phyloP scores from a whole-genome alignment of 2,329 filamentous ascomycete genomes.

The Trichoderma brevicompactum region DNA sequence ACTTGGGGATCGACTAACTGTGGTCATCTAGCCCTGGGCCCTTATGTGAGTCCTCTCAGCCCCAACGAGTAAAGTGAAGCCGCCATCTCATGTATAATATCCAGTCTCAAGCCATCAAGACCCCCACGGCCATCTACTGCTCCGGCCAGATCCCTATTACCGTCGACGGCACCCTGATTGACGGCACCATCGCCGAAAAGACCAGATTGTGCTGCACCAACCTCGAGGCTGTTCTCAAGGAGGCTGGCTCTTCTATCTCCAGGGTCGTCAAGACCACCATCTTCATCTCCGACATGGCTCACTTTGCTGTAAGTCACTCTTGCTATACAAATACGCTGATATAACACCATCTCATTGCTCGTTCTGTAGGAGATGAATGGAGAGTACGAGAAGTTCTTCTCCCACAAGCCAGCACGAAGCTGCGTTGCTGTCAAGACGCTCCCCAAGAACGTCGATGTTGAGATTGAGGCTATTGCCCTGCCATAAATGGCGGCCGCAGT shows the following conservation, averaged over 20 bases:
- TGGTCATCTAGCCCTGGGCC: constrained; percentile 57
- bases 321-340: background rate
- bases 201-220: constrained; percentile 71
- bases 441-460: constrained; percentile 82
- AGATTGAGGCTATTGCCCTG: constrained; percentile 87
- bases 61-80: background rate
- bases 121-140: constrained; percentile 67
- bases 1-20: constrained; percentile 8
- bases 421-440: constrained; percentile 90
- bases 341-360: background rate
- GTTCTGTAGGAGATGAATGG: constrained; percentile 71
- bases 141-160: constrained; percentile 74
- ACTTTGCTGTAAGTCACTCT: constrained; percentile 66
- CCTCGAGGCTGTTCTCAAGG: constrained; percentile 80
- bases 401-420: constrained; percentile 82
- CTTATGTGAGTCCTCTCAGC: constrained; percentile 57
- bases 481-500: constrained; percentile 47
- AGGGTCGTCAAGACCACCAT: constrained; percentile 91
- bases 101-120: constrained; percentile 70
- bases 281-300: constrained; percentile 88
- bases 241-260: constrained; percentile 75
- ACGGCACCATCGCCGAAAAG: constrained; percentile 66
- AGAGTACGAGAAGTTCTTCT: constrained; percentile 82
- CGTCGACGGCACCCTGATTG: constrained; percentile 58
- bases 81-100: constrained; percentile 17